A percentile compares a stretch with the other conserved stretches of the same genome.
phyloP scores from a whole-genome alignment of 495 filamentous ascomycete species.

The Penicillium bialowiezense region DNA sequence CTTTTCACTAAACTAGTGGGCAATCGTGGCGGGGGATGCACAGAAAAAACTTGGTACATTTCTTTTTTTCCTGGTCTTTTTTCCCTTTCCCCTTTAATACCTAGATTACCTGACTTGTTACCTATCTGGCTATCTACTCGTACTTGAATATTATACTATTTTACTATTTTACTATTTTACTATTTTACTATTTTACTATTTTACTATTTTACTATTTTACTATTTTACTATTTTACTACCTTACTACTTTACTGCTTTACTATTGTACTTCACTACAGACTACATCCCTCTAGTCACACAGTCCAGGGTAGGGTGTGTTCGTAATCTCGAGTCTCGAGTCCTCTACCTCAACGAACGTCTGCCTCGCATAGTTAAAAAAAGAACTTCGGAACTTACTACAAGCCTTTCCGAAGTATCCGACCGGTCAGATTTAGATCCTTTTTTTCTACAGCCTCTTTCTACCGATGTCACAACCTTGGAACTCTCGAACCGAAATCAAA shows the following conservation, averaged over 20 bases:
- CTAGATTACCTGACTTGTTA: too few species aligned
- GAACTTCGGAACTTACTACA: slow-evolving; percentile 11
- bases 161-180: too few species aligned
- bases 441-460: not conserved
- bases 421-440: slow-evolving; percentile 11
- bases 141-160: too few species aligned
- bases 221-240: too few species aligned
- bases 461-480: not conserved
- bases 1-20: slow-evolving; percentile 19
- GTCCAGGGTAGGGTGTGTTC: slow-evolving; percentile 2
- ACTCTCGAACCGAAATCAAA: not conserved
- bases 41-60: slow-evolving; percentile 14
- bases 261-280: too few species aligned
- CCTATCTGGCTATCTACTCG: too few species aligned
- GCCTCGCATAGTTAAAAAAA: not conserved
- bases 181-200: too few species aligned
- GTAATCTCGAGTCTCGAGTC: slow-evolving; percentile 5
- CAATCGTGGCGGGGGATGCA: slow-evolving; percentile 34
- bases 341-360: too few species aligned
- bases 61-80: not conserved
- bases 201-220: too few species aligned
- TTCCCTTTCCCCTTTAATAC: not conserved
- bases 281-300: slow-evolving; percentile 7
- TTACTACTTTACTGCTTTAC: too few species aligned
- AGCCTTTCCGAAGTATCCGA: slow-evolving; percentile 19